A percentile compares a stretch with the other conserved stretches of the same genome.
phyloP scores from a whole-genome alignment of 2,329 filamentous ascomycete genomes.

The Aspergillus sp. region DNA sequence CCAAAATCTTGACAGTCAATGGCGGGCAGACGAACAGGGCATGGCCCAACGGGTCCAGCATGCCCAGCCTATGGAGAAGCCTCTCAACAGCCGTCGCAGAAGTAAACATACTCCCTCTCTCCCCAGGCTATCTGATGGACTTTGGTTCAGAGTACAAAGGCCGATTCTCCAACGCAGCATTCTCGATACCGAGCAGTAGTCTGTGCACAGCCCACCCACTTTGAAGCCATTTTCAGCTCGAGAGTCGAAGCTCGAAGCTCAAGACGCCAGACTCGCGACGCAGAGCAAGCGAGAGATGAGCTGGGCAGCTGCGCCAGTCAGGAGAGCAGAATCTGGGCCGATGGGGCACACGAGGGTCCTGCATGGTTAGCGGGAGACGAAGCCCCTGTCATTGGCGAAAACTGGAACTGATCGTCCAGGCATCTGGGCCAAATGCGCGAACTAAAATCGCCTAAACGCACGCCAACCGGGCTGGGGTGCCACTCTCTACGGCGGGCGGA shows the following conservation, averaged over 20 bases:
- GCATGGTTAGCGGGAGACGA: neutral
- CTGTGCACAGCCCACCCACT: too few relatives aligned
- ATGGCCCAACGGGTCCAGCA: too few relatives aligned
- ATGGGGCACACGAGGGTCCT: neutral
- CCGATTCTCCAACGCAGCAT: too few relatives aligned
- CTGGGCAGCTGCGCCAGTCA: neutral
- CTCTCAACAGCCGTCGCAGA: too few relatives aligned
- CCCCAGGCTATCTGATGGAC: too few relatives aligned
- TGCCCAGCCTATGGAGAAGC: constrained; percentile 1
- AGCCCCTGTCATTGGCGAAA: neutral
- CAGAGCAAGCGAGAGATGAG: neutral
- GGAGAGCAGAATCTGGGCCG: neutral
- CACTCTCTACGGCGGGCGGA: neutral
- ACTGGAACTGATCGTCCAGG: neutral
- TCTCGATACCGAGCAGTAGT: too few relatives aligned
- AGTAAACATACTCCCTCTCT: too few relatives aligned
- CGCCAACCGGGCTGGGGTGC: neutral
- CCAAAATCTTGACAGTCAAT: constrained; percentile 6
- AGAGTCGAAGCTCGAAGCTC: too few relatives aligned
- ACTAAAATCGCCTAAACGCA: neutral
- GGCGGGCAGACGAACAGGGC: constrained; percentile 1
- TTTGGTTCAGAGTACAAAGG: too few relatives aligned
- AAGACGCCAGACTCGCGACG: too few relatives aligned
- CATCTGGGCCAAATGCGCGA: neutral
- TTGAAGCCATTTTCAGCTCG: too few relatives aligned